phyloP scores from a whole-genome alignment of 257 asterid genomes.

The Salvia miltiorrhiza region DNA sequence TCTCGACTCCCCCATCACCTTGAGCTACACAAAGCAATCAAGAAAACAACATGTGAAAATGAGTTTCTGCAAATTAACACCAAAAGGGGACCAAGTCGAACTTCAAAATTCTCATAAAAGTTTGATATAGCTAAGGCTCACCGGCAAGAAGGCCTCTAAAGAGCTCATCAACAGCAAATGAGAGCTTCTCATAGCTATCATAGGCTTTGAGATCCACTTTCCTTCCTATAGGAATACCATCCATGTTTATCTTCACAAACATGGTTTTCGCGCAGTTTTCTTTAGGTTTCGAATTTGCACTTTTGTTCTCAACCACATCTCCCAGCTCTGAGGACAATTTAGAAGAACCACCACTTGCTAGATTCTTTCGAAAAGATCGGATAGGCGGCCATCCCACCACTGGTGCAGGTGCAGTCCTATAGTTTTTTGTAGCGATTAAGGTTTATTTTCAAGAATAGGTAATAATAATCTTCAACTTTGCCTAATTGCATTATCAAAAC shows the following conservation, averaged over 20 bases:
- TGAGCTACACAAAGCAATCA: constrained; percentile 45
- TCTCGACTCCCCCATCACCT: constrained; percentile 42
- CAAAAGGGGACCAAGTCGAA: no score
- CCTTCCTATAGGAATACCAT: constrained; percentile 89
- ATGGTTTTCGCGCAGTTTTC: constrained; percentile 45
- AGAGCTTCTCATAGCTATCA: constrained; percentile 71
- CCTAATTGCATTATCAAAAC: background rate
- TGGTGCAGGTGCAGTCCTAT: constrained; percentile 71
- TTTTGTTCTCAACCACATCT: constrained; percentile 31
- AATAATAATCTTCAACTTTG: background rate
- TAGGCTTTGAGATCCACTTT: constrained; percentile 76
- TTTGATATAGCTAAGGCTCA: constrained; percentile 8
- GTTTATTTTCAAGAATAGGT: background rate
- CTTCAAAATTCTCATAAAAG: background rate
- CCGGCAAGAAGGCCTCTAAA: constrained; percentile 83
- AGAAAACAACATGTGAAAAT: background rate
- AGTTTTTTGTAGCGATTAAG: background rate
- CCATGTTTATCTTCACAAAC: constrained; percentile 94
- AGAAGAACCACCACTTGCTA: constrained; percentile 44
- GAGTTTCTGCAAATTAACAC: background rate
- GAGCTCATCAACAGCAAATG: constrained; percentile 70
- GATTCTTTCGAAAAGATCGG: constrained; percentile 72
- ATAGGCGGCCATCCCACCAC: constrained; percentile 97
- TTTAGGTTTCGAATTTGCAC: constrained; percentile 25
- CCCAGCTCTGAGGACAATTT: constrained; percentile 37